Evolutionary conservation across 176 grass and related monocot species (phyloP), one percentile per base, ranked within the genome.

Genomic region (Avena sativa): DNA sequence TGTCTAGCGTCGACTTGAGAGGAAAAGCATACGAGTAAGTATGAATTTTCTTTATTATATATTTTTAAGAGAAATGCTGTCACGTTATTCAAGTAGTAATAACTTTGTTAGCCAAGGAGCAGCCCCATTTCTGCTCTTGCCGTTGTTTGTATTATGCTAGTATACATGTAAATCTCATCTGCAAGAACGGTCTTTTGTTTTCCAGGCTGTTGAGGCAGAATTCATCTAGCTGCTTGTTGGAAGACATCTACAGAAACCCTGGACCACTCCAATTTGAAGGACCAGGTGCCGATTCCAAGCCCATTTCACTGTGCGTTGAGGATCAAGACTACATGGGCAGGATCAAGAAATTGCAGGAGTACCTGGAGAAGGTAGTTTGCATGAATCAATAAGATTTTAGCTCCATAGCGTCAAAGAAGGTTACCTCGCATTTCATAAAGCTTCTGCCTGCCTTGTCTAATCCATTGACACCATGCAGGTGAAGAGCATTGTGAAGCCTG

Each of bases 281-380:
- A 60, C 79, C 94, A 74, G 94, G 94, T 86, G 91, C 91, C 4
- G 97, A 99, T 88, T 46, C 89, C 3, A 99, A 99, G 47, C 79
- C 90, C 28, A 89, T 94, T 79, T 86, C 97, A 12, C 88, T 99
- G 77, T 91, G 89, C 38, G 97, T 99, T 64, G 97, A 99, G 91
- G 97, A 99, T 89, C 90, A 95, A 89, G 97, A 99, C 65, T 99
- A 99, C 87, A 99, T 99, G 92, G 97, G 97, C 64, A 86, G 97
- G 87, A 99, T 99, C 75, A 99, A 99, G 85, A 89, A 94, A 74
- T 82, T 99, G 55, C 90, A 96, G 89, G 92, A 99, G 60, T 99
- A 99, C 88, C 60, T 99, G 32, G 89, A 96, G n/a, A 94, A 93
- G 97, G 97, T 99, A 74, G 6, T 58, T 83, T 87, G 67, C 62